Conservation (phyloP, 2,329 filamentous ascomycete genomes). For the Colletotrichum destructivum region DNA sequence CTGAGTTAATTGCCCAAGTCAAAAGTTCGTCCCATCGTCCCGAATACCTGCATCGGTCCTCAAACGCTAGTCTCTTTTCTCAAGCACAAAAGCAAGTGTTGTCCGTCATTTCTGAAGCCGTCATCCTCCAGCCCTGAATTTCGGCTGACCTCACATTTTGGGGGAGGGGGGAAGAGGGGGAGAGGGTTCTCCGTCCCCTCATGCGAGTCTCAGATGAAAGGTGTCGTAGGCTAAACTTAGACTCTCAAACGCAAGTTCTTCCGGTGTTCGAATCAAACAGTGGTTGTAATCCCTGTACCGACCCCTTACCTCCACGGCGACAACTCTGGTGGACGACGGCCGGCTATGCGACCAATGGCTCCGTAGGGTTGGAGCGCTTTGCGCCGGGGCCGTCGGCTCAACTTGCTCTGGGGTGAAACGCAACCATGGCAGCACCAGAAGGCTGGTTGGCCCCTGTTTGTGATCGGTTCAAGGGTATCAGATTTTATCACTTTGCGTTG, state of each 20-base stretch:
- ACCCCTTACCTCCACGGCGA: not conserved
- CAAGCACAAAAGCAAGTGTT: not conserved
- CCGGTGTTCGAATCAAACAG: constrained; percentile 11
- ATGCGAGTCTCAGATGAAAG: constrained; percentile 38
- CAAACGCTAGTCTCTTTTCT: not conserved
- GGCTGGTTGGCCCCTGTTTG: not conserved
- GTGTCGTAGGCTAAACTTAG: constrained; percentile 37
- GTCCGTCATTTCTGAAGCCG: not conserved
- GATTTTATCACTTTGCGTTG: not conserved
- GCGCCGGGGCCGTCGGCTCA: constrained; percentile 16
- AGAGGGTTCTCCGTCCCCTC: not conserved
- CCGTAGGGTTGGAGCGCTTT: not conserved
- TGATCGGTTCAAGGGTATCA: constrained; percentile 9
- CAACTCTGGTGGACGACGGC: constrained; percentile 1
- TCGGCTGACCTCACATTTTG: constrained; percentile 6
- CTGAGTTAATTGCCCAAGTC: not conserved
- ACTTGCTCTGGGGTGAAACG: constrained; percentile 32
- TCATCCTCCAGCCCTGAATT: not conserved
- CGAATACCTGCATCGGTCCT: not conserved
- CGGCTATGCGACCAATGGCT: constrained; percentile 20
- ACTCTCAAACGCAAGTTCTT: constrained; percentile 31
- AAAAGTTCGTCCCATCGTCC: not conserved
- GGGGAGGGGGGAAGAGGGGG: not conserved
- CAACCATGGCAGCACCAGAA: not conserved
- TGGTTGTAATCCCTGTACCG: not conserved